Evolutionary conservation across 805 yeast species (phyloP).

Genomic region (Schizosaccharomyces octosporus): DNA sequence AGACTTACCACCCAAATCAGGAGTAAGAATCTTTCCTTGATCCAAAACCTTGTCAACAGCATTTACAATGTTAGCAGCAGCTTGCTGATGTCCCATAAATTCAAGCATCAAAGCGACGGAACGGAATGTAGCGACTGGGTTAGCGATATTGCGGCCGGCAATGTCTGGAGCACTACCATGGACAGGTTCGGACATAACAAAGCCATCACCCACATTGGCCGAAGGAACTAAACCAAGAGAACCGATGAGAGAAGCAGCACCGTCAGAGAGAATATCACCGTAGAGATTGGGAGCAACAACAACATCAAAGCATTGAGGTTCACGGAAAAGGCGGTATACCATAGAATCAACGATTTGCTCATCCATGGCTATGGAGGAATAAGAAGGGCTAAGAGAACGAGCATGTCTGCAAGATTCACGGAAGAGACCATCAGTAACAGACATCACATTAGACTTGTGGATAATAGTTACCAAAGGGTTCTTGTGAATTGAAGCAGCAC

Average conservation of each 20-base stretch:
- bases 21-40: conserved; percentile 61
- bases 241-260: conserved; percentile 95
- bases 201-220: conserved; percentile 87
- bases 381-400: conserved; percentile 30
- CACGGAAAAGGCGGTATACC: conserved; percentile 97
- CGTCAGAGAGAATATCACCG: conserved; percentile 90
- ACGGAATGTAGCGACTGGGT: conserved; percentile 94
- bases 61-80: conserved; percentile 75
- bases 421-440: conserved; percentile 84
- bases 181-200: conserved; percentile 97
- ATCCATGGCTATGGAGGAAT: conserved; percentile 36
- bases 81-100: conserved; percentile 71
- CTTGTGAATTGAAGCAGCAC: conserved; percentile 18
- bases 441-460: conserved; percentile 86
- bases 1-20: conserved; percentile 83
- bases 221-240: conserved; percentile 95
- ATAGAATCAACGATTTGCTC: conserved; percentile 97
- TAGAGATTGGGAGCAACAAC: conserved; percentile 96
- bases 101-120: conserved; percentile 94
- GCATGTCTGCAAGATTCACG: conserved; percentile 53
- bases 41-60: conserved; percentile 86
- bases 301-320: conserved; percentile 90
- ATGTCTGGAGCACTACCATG: conserved; percentile 98
- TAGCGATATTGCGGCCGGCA: conserved; percentile 69
- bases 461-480: conserved; percentile 69